phyloP scores from a whole-genome alignment of 2,329 filamentous ascomycete species.

The Calycina herbarum region DNA sequence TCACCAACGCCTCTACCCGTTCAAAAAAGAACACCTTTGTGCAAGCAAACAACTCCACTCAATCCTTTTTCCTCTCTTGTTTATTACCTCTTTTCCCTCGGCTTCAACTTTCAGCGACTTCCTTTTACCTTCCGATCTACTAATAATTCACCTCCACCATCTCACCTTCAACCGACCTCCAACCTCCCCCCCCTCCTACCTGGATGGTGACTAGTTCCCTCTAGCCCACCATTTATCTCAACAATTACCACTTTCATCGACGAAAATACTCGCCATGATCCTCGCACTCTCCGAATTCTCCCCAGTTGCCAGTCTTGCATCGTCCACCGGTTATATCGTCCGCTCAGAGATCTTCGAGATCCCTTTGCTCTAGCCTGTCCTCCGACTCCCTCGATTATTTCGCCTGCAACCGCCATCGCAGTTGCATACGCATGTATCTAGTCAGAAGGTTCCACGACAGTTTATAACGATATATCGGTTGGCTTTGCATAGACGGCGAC shows the following conservation, averaged over 20 bases:
- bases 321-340: slow-evolving; percentile 60
- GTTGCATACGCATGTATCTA: slow-evolving; percentile 43
- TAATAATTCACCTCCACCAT: slow-evolving; percentile 12
- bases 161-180: slow-evolving; percentile 14
- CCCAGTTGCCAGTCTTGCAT: slow-evolving; percentile 64
- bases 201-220: slow-evolving; percentile 33
- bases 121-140: slow-evolving; percentile 7
- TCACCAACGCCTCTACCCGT: slow-evolving; percentile 4
- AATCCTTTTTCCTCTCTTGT: slow-evolving; percentile 29
- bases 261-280: slow-evolving; percentile 53
- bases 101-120: slow-evolving; percentile 7
- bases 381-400: slow-evolving; percentile 46
- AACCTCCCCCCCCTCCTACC: slow-evolving; percentile 10
- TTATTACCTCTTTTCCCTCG: slow-evolving; percentile 23
- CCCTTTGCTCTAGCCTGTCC: slow-evolving; percentile 43
- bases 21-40: slow-evolving; percentile 28
- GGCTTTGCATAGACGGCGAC: slow-evolving; percentile 56
- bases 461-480: slow-evolving; percentile 48
- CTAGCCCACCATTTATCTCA: slow-evolving; percentile 37
- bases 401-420: slow-evolving; percentile 37
- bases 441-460: slow-evolving; percentile 44
- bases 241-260: slow-evolving; percentile 35
- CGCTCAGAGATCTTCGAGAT: slow-evolving; percentile 47
- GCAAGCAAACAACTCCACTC: slow-evolving; percentile 33
- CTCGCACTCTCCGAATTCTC: slow-evolving; percentile 50